Evolutionary conservation across 495 filamentous ascomycete genomes (phyloP), one percentile per base, ranked within the genome.

Genomic region (Talaromyces ruber): DNA sequence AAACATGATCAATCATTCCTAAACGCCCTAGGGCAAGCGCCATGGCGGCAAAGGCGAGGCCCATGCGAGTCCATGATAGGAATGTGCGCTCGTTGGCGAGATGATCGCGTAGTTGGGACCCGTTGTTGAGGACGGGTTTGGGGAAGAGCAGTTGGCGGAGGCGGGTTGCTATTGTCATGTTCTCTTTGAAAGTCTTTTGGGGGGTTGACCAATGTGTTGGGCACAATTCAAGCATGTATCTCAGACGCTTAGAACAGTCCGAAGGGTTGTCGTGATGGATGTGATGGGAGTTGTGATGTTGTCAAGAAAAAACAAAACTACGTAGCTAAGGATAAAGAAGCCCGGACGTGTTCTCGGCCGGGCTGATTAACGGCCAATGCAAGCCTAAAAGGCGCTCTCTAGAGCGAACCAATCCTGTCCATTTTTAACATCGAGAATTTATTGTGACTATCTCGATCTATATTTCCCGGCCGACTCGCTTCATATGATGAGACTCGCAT

Each of bases 61-160:
- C 79, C 52, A 78, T 81, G 18, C 80, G 74, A 2, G 75, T 76
- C 80, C 79, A 82, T 50, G 80, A 76, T 11, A 84, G 73, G 64
- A 81, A 82, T n/a, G 81, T 84, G 3, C 81, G 77, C 67, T 84
- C 81, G 63, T 76, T 77, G 62, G 81, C 79, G 34, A 80, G 75
- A 61, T 82, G 77, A 66, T 82, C 79, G 60, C 79, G 79, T 6
- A 80, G 67, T 54, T 72, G 68, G 4, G 68, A 71, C 53, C 71
- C 70, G n/a, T 64, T 70, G 63, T 75, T 74, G 37, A 66, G 59
- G 53, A 75, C 67, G 39, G 66, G 57, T 22, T 64, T 61, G 28
- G 71, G 66, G 21, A 68, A 30, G 24, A 74, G 58, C 11, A 59
- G 30, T 50, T 68, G 70, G 56, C 71, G 71, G 60, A 73, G 26